Evolutionary conservation across 2,329 filamentous ascomycete genomes (phyloP), one percentile per base, ranked within the genome.

Genomic region (Diaporthe ilicicola): DNA sequence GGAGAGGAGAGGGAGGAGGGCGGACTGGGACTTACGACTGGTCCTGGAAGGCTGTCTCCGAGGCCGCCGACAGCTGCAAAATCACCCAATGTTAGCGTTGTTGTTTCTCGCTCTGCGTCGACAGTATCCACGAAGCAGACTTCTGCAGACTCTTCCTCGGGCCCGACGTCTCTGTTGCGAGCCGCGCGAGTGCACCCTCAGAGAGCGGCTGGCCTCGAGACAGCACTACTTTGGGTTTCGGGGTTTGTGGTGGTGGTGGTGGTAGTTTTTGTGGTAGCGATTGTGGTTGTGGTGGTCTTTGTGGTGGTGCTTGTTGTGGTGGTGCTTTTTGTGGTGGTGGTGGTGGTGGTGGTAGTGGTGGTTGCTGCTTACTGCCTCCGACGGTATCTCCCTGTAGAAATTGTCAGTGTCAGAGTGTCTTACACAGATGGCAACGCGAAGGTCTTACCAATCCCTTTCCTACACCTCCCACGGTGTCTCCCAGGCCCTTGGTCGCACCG

Each of bases 401-500:
- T 17, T 17, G 46, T 51, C 24, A 59, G 51, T 24, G 3, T 27
- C 15, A 9, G 24, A 9, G 1, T 50, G 10, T 8, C 2, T 2
- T 8, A 1, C 12, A 2, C 12, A 2, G 8, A 1, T 48, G 12
- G 4, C 1, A 1, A 19, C 0, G 10, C 7, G 13, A 22, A n/a
- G 17, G 17, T 62, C 71, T 54, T n/a, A 73, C 71, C 55, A 73
- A 13, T 44, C 71, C 71, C 27, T 62, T 68, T 32, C 71, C 71
- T 3, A 73, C 69, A 4, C 71, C 71, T n/a, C 69, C 71, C 6
- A 73, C 71, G 4, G 69, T 73, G 22, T 71, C 39, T 17, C 71
- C 71, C 7, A 71, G 56, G 9, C 69, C 69, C 46, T 61, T 67
- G 15, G 69, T 70, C 1, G 62, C 69, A 15, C 71, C 71, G 3